Conservation (phyloP, 495 filamentous ascomycete genomes). For the Annulohypoxylon bovei region DNA sequence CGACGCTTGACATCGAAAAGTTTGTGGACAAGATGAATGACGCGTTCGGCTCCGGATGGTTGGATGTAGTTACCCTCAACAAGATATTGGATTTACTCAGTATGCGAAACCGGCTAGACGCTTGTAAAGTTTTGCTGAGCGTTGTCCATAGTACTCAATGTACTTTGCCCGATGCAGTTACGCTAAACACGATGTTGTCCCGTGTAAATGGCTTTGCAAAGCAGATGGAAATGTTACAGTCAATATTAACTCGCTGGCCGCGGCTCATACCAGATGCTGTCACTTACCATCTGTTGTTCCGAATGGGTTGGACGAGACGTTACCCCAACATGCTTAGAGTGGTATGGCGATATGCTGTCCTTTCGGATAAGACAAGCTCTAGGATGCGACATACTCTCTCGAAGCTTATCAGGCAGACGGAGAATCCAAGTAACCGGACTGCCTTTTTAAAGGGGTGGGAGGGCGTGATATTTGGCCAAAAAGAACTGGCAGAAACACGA, state of each 20-base stretch:
- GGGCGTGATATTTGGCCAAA: conserved; percentile 38
- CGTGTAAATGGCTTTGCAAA: conserved; percentile 42
- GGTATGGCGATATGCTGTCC: conserved; percentile 51
- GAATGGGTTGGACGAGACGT: conserved; percentile 39
- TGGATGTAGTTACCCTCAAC: conserved; percentile 45
- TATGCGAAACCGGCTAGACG: conserved; percentile 37
- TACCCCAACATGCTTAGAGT: conserved; percentile 51
- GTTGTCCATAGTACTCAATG: conserved; percentile 24
- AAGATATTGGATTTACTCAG: conserved; percentile 48
- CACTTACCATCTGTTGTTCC: conserved; percentile 48
- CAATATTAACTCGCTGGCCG: conserved; percentile 17
- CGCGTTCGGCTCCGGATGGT: conserved; percentile 53
- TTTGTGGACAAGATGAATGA: conserved; percentile 47
- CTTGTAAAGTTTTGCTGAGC: conserved; percentile 41
- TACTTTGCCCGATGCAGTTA: conserved; percentile 32
- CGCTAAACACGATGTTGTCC: conserved; percentile 52
- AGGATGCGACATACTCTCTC: conserved; percentile 40
- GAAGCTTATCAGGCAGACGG: conserved; percentile 7
- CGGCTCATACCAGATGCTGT: conserved; percentile 21
- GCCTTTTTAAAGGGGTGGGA: conserved; percentile 37
- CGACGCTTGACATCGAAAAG: conserved; percentile 17
- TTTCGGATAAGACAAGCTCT: conserved; percentile 18
- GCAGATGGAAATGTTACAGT: conserved; percentile 33
- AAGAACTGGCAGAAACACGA: conserved; percentile 31
- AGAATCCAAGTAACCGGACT: background rate